phyloP scores from a whole-genome alignment of 805 yeast genomes.

The Ogataea glucozyma region DNA sequence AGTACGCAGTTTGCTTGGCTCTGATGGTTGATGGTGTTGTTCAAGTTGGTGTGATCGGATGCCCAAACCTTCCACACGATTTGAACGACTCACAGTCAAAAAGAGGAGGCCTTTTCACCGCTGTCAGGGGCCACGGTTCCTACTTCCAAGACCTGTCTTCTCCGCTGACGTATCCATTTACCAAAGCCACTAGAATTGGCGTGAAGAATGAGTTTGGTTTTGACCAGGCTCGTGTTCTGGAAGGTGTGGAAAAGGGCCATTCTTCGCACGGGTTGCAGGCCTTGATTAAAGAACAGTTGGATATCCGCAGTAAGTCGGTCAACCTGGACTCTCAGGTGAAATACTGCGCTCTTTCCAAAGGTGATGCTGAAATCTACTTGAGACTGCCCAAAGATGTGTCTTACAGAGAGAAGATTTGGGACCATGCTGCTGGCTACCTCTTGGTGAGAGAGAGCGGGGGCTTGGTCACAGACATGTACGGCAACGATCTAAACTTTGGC shows the following conservation, averaged over 20 bases:
- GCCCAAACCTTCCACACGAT: conserved; percentile 80
- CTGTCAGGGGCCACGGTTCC: conserved; percentile 68
- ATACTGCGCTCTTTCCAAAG: conserved; percentile 87
- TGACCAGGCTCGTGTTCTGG: conserved; percentile 66
- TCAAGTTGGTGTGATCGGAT: conserved; percentile 90
- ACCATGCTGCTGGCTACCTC: conserved; percentile 94
- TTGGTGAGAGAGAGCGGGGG: conserved; percentile 92
- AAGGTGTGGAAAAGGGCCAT: conserved; percentile 95
- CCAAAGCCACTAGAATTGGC: conserved; percentile 37
- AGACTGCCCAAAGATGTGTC: conserved; percentile 76
- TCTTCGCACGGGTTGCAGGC: conserved; percentile 88
- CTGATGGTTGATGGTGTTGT: conserved; percentile 83
- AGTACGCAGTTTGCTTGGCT: conserved; percentile 94
- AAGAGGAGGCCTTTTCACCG: conserved; percentile 76
- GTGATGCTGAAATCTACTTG: conserved; percentile 89
- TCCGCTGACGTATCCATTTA: conserved; percentile 41
- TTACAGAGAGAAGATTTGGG: conserved; percentile 96
- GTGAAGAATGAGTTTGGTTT: conserved; percentile 53
- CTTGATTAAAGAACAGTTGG: conserved; percentile 62
- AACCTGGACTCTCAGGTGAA: conserved; percentile 96
- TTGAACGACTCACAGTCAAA: conserved; percentile 39
- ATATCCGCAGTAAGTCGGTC: conserved; percentile 58
- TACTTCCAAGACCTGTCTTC: conserved; percentile 48
- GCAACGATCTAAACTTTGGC: conserved; percentile 76
- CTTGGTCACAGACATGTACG: conserved; percentile 78